A percentile compares a stretch with the other conserved stretches of the same genome.
Conservation (phyloP, 768 basidiomycete species). For the Collybia sp. region DNA sequence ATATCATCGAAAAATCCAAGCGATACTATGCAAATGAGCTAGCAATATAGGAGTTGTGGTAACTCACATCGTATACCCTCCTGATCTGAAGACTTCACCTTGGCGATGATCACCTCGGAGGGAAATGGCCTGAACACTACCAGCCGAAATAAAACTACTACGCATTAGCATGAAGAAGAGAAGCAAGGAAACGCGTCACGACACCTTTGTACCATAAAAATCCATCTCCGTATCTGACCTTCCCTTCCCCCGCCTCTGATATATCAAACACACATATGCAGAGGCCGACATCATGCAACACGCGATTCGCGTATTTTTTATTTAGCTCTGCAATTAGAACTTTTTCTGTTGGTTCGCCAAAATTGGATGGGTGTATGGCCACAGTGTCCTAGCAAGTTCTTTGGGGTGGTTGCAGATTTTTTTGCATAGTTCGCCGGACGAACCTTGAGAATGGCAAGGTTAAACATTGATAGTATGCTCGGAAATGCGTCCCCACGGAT, state of each 20-base stretch:
- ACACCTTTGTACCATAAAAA: constrained; percentile 91
- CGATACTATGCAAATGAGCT: constrained; percentile 48
- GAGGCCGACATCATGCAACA: constrained; percentile 87
- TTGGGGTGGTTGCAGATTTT: not conserved
- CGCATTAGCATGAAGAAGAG: not conserved
- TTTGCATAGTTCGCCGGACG: not conserved
- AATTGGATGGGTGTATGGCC: constrained; percentile 83
- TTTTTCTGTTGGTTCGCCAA: constrained; percentile 70
- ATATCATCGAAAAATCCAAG: constrained; percentile 95
- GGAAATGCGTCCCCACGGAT: too few species aligned
- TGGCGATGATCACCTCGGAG: constrained; percentile 86
- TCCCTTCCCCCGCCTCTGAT: constrained; percentile 82
- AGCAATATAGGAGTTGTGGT: not conserved
- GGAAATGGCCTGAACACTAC: constrained; percentile 90
- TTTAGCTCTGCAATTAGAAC: constrained; percentile 85
- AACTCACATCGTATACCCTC: constrained; percentile 78
- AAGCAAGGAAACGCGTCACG: constrained; percentile 8
- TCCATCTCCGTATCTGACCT: constrained; percentile 92
- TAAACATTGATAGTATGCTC: constrained; percentile 30
- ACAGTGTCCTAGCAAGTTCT: constrained; percentile 70
- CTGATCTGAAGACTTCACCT: constrained; percentile 82
- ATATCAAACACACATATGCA: constrained; percentile 91
- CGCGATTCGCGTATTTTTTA: constrained; percentile 92
- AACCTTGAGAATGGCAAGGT: constrained; percentile 41
- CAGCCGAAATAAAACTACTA: constrained; percentile 78